These are phyloP conservation scores for Paradendryphiella salina DNA, from an alignment of 2,329 filamentous ascomycete species.

Conservation along the genomic window DNA sequence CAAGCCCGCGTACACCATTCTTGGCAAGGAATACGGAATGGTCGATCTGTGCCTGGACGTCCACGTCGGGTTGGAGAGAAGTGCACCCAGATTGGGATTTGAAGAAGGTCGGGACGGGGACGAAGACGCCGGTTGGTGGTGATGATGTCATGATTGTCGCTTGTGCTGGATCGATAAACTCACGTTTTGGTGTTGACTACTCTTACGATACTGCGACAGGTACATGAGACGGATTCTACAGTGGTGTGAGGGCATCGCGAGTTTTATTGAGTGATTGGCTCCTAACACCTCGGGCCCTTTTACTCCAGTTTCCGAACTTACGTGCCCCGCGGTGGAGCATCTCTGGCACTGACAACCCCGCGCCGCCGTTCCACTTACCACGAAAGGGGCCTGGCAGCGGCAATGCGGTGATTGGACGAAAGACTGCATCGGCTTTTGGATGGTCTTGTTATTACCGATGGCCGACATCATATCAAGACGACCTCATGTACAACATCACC, in stretches of 20 bases:
- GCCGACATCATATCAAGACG: neutral
- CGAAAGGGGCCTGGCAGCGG: constrained; percentile 3
- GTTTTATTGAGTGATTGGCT: constrained; percentile 14
- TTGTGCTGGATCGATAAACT: constrained; percentile 5
- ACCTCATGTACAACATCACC: neutral
- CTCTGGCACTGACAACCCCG: constrained; percentile 31
- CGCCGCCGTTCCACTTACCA: constrained; percentile 30
- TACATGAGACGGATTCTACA: neutral
- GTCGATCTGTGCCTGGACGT: constrained; percentile 60
- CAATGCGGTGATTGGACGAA: neutral
- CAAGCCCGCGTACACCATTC: constrained; percentile 63
- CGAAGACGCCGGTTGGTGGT: constrained; percentile 46
- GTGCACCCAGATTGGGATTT: constrained; percentile 53
- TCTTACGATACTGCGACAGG: neutral
- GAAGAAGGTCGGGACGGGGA: constrained; percentile 66
- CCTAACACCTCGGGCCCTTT: constrained; percentile 28
- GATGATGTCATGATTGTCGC: constrained; percentile 31
- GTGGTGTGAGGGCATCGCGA: neutral
- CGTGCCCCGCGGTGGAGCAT: constrained; percentile 18
- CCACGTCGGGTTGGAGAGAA: constrained; percentile 56
- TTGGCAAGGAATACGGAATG: constrained; percentile 64
- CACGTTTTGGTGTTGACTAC: neutral
- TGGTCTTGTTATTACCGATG: neutral
- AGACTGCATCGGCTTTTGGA: neutral
- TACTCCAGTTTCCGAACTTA: constrained; percentile 35